phyloP scores from a whole-genome alignment of 257 asterid genomes.

The Paraleonurus japonicus region DNA sequence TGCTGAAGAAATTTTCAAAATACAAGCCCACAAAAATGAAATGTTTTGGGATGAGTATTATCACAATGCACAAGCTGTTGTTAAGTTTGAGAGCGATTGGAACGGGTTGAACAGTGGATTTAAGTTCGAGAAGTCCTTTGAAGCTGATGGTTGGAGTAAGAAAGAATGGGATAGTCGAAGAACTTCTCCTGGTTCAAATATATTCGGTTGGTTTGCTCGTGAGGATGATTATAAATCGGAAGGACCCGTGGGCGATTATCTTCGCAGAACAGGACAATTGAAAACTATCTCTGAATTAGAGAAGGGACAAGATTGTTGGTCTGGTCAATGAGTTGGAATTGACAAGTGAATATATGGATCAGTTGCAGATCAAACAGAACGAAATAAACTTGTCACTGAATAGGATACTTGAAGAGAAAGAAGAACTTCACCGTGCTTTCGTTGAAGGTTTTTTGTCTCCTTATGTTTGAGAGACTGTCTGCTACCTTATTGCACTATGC shows the following conservation, averaged over 20 bases:
- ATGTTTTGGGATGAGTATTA: slow-evolving; percentile 24
- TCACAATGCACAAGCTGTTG: slow-evolving; percentile 16
- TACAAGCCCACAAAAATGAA: slow-evolving; percentile 26
- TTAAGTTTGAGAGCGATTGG: slow-evolving; percentile 29
- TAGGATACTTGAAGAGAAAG: slow-evolving; percentile 88
- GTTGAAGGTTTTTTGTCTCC: slow-evolving; percentile 58
- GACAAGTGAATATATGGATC: slow-evolving; percentile 62
- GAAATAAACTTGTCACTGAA: slow-evolving; percentile 55
- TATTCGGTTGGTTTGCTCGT: slow-evolving; percentile 38
- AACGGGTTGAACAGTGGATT: slow-evolving; percentile 30
- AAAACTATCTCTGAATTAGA: slow-evolving; percentile 26
- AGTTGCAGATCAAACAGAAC: slow-evolving; percentile 51
- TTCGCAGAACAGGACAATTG: slow-evolving; percentile 26
- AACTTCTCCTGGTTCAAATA: slow-evolving; percentile 18
- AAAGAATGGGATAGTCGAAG: slow-evolving; percentile 22
- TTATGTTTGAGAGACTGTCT: slow-evolving; percentile 7
- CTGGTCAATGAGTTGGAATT: slow-evolving; percentile 66
- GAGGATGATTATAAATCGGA: slow-evolving; percentile 30
- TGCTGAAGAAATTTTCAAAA: slow-evolving; percentile 28
- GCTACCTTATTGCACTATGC: not conserved
- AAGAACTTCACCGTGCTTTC: slow-evolving; percentile 64
- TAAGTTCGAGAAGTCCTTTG: slow-evolving; percentile 35
- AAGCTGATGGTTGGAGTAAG: slow-evolving; percentile 26
- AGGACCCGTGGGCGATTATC: slow-evolving; percentile 32
- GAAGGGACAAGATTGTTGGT: slow-evolving; percentile 46